phyloP scores from a whole-genome alignment of 148 eudicot genomes.

The Pharnaceum exiguum region DNA sequence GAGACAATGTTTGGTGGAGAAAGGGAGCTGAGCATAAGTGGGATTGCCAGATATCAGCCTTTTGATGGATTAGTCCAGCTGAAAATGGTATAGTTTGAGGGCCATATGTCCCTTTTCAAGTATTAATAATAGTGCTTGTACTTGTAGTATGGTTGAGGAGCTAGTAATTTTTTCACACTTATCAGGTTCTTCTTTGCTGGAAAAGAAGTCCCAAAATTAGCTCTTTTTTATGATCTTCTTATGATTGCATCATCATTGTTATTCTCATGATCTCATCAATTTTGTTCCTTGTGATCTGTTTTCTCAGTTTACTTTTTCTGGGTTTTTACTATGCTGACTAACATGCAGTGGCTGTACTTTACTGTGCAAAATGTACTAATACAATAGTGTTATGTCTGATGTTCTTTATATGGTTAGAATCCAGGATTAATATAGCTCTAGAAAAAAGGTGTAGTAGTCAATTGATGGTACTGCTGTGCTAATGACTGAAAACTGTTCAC shows the following conservation, averaged over 20 bases:
- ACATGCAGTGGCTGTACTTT: too few relatives aligned
- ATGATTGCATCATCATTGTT: too few relatives aligned
- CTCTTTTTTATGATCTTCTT: too few relatives aligned
- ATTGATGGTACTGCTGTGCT: neutral
- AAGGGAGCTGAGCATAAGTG: conserved; percentile 41
- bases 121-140: neutral
- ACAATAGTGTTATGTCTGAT: too few relatives aligned
- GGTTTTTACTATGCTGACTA: too few relatives aligned
- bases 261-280: neutral
- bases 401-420: neutral
- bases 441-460: too few relatives aligned
- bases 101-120: neutral
- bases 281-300: too few relatives aligned
- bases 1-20: conserved; percentile 24
- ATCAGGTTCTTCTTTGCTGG: neutral
- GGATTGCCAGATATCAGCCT: conserved; percentile 66
- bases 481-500: neutral
- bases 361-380: too few relatives aligned
- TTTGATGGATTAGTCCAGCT: conserved; percentile 68
- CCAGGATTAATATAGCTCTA: too few relatives aligned
- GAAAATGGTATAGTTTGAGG: conserved; percentile 59
- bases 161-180: neutral
- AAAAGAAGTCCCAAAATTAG: too few relatives aligned
- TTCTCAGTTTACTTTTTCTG: too few relatives aligned
- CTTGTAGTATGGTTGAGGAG: neutral